These are phyloP conservation scores for Sodiomyces alkalinus DNA, from an alignment of 2,329 filamentous ascomycete genomes.

Conservation along the genomic window DNA sequence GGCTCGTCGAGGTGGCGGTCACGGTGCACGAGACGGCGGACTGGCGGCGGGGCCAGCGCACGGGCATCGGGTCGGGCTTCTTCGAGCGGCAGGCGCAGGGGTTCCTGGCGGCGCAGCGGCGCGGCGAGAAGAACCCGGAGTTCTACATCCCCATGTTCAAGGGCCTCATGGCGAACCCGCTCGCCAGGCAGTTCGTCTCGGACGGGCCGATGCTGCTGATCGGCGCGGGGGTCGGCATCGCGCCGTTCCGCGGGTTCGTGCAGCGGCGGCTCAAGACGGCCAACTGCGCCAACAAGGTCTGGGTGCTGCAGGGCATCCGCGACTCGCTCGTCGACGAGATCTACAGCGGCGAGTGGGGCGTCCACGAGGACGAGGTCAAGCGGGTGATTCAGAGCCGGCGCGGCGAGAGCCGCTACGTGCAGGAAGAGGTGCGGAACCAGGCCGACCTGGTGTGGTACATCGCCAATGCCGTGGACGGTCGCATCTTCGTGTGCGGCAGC, in stretches of 20 bases:
- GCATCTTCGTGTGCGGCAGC: slow-evolving; percentile 92
- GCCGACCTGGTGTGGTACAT: slow-evolving; percentile 98
- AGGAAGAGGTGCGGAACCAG: slow-evolving; percentile 84
- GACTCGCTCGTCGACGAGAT: slow-evolving; percentile 91
- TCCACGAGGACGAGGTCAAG: slow-evolving; percentile 77
- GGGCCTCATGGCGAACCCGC: slow-evolving; percentile 90
- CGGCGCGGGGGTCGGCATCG: slow-evolving; percentile 90
- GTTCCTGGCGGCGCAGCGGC: slow-evolving; percentile 52
- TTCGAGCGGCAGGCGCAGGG: slow-evolving; percentile 71
- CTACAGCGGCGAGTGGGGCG: slow-evolving; percentile 91
- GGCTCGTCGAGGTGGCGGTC: slow-evolving; percentile 90
- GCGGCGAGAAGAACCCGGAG: slow-evolving; percentile 40
- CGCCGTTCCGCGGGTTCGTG: slow-evolving; percentile 94
- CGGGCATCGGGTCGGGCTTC: slow-evolving; percentile 83
- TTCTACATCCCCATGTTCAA: slow-evolving; percentile 93
- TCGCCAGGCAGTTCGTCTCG: slow-evolving; percentile 79
- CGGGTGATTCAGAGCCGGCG: slow-evolving; percentile 62
- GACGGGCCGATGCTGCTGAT: slow-evolving; percentile 97
- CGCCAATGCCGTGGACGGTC: slow-evolving; percentile 87
- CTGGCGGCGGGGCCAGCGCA: slow-evolving; percentile 58
- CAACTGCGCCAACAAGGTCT: slow-evolving; percentile 95
- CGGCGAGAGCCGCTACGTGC: slow-evolving; percentile 79
- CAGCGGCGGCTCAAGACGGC: slow-evolving; percentile 85
- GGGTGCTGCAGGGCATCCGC: slow-evolving; percentile 88
- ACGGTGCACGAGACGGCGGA: slow-evolving; percentile 79